A percentile compares a stretch with the other conserved stretches of the same genome.
Evolutionary conservation across 768 basidiomycete genomes (phyloP).

Genomic region (Rhizopogon salebrosus): DNA sequence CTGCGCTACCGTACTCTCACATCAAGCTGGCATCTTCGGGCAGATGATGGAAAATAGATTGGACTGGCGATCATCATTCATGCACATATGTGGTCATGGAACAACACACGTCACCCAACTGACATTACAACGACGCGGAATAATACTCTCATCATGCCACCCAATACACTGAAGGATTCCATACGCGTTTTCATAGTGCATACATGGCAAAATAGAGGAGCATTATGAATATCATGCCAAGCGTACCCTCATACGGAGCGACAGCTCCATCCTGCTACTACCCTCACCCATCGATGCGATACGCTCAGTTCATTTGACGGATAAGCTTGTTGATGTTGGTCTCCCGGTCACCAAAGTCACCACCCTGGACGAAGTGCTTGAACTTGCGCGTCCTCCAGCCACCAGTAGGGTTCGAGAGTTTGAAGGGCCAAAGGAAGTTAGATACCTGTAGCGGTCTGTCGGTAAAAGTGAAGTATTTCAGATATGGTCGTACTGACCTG

Average conservation of each 20-base stretch:
- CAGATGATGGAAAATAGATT: not conserved
- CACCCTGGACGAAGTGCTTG: constrained; percentile 94
- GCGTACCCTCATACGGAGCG: constrained; percentile 24
- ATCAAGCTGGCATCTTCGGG: not conserved
- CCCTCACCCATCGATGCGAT: constrained; percentile 3
- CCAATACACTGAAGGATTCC: constrained; percentile 9
- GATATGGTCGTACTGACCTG: constrained; percentile 51
- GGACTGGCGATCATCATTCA: not conserved
- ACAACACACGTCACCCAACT: not conserved
- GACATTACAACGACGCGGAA: not conserved
- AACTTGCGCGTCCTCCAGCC: constrained; percentile 98
- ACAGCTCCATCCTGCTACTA: constrained; percentile 5
- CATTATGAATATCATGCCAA: constrained; percentile 22
- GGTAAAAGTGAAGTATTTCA: constrained; percentile 5
- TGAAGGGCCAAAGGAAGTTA: constrained; percentile 99
- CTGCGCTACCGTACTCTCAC: not conserved
- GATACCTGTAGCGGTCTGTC: constrained; percentile 46
- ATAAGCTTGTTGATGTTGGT: constrained; percentile 96
- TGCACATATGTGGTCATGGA: not conserved
- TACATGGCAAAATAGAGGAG: constrained; percentile 20
- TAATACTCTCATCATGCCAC: not conserved
- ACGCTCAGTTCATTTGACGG: constrained; percentile 80
- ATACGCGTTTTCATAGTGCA: constrained; percentile 24
- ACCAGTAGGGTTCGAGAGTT: constrained; percentile 97
- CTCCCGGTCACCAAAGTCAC: constrained; percentile 97